Conservation (phyloP, 1,284 basidiomycete species). For the Fomes fomentarius region DNA sequence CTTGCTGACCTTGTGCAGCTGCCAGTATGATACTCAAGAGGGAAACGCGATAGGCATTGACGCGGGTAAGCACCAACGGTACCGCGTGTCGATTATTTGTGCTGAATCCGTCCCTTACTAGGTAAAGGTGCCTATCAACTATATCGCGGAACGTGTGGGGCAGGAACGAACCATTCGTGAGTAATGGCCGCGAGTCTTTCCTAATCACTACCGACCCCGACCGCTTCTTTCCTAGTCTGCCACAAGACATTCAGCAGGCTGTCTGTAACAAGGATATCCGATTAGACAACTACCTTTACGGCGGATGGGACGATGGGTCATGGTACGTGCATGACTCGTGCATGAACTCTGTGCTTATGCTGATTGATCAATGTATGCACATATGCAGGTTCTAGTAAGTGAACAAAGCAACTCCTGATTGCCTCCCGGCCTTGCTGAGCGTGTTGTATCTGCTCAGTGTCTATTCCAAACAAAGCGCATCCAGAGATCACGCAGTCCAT, state of each 20-base stretch:
- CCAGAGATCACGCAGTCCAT: slow-evolving; percentile 5
- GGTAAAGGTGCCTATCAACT: neutral
- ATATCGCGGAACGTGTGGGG: neutral
- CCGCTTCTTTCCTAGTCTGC: slow-evolving; percentile 8
- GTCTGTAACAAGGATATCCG: slow-evolving; percentile 21
- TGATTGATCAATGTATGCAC: neutral
- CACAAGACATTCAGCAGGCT: slow-evolving; percentile 12
- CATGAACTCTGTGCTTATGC: neutral
- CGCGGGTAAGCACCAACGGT: no score
- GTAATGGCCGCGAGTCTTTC: no score
- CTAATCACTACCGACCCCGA: no score
- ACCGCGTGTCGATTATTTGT: neutral
- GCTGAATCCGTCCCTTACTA: neutral
- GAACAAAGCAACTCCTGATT: neutral
- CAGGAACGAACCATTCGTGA: no score
- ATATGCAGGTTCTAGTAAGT: slow-evolving; percentile 24
- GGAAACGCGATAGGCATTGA: neutral
- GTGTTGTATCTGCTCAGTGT: slow-evolving; percentile 4
- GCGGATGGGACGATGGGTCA: slow-evolving; percentile 19
- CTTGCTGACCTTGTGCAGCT: slow-evolving; percentile 4
- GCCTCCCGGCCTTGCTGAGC: neutral
- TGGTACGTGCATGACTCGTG: slow-evolving; percentile 6
- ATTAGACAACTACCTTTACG: slow-evolving; percentile 22
- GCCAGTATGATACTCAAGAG: slow-evolving; percentile 9
- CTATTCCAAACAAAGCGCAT: slow-evolving; percentile 18